A percentile compares a stretch with the other conserved stretches of the same genome.
These are phyloP conservation scores for Emmonsiellopsis sp. DNA, from an alignment of 2,329 filamentous ascomycete genomes.

Conservation along the genomic window DNA sequence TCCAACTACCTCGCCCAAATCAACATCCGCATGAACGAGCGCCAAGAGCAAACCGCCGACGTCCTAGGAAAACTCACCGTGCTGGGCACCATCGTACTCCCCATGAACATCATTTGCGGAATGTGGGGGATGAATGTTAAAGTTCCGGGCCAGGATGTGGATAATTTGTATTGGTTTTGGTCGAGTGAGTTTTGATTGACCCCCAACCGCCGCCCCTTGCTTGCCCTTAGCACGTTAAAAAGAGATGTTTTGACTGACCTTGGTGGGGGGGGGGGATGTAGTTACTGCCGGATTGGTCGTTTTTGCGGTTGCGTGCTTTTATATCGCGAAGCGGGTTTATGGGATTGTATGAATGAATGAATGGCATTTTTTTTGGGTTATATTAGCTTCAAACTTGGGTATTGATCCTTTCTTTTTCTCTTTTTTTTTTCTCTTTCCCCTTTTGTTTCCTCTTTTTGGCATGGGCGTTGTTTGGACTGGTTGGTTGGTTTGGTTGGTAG, in stretches of 20 bases:
- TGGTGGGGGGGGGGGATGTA: too few species aligned
- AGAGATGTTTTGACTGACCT: too few species aligned
- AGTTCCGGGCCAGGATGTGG: constrained; percentile 82
- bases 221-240: too few species aligned
- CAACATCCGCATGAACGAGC: constrained; percentile 97
- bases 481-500: too few species aligned
- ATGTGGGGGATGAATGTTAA: constrained; percentile 99
- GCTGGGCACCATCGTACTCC: constrained; percentile 89
- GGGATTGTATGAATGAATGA: constrained; percentile 53
- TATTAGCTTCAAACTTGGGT: too few species aligned
- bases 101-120: constrained; percentile 98
- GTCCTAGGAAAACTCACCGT: constrained; percentile 92
- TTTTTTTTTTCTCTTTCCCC: constrained; percentile 11
- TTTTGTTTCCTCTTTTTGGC: constrained; percentile 4
- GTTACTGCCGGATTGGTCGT: constrained; percentile 64
- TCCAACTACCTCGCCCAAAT: constrained; percentile 98
- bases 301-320: constrained; percentile 73
- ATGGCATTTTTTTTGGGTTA: neutral
- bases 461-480: too few species aligned
- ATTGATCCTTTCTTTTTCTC: neutral
- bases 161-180: constrained; percentile 69
- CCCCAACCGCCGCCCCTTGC: constrained; percentile 33
- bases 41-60: constrained; percentile 90
- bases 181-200: constrained; percentile 33
- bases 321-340: constrained; percentile 76